Conservation (phyloP, 1,284 basidiomycete species). For the Papiliotrema nemorosa region DNA sequence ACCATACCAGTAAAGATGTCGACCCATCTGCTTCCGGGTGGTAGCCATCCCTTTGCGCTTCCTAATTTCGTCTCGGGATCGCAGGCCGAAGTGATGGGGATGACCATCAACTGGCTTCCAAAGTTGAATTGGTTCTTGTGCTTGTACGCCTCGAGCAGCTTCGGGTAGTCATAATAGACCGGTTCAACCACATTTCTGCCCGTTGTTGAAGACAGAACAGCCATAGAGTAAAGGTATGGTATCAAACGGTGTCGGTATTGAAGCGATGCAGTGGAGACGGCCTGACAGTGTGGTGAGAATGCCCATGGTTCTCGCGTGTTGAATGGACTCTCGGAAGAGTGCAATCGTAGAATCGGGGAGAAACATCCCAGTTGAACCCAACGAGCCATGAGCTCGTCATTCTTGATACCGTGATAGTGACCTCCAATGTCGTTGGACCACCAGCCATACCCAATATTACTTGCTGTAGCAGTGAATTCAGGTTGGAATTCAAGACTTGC, state of each 20-base stretch:
- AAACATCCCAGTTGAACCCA: constrained; percentile 29
- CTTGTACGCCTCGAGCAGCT: constrained; percentile 13
- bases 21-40: constrained; percentile 10
- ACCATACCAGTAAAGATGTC: constrained; percentile 15
- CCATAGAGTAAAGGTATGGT: constrained; percentile 23
- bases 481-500: constrained; percentile 25
- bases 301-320: constrained; percentile 24
- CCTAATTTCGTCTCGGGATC: constrained; percentile 12
- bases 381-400: constrained; percentile 11
- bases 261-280: constrained; percentile 13
- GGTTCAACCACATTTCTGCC: constrained; percentile 18
- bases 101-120: constrained; percentile 20
- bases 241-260: constrained; percentile 21
- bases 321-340: constrained; percentile 24
- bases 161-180: constrained; percentile 20
- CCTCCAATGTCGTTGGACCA: constrained; percentile 31
- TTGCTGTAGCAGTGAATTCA: constrained; percentile 26
- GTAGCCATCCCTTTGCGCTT: constrained; percentile 11
- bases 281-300: constrained; percentile 8
- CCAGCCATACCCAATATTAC: constrained; percentile 23
- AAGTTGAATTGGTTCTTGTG: constrained; percentile 20
- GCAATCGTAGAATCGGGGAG: constrained; percentile 26
- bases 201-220: constrained; percentile 7
- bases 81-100: constrained; percentile 17
- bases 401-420: constrained; percentile 19